Conservation (phyloP, 202 grass and related monocot genomes). For the Zizania palustris region DNA sequence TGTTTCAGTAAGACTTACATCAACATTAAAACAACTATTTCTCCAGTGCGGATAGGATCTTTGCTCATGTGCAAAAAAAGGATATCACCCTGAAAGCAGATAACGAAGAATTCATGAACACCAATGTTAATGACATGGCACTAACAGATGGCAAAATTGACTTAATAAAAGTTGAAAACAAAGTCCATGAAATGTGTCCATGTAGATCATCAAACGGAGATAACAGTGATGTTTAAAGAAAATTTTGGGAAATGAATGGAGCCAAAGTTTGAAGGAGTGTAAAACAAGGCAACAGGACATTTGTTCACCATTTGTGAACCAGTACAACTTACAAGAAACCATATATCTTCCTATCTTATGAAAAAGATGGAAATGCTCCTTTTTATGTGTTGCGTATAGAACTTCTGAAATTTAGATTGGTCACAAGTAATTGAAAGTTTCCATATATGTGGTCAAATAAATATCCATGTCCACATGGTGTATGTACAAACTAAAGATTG, state of each 20-base stretch:
- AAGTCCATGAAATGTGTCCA: not conserved
- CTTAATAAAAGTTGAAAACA: not conserved
- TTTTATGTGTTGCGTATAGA: not conserved
- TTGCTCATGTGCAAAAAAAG: slow-evolving; percentile 81
- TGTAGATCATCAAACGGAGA: not conserved
- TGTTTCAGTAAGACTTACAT: slow-evolving; percentile 55
- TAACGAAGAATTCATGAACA: slow-evolving; percentile 36
- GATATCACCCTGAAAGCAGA: slow-evolving; percentile 73
- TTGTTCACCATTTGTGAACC: slow-evolving; percentile 17
- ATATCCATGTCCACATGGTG: not conserved
- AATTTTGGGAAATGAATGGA: not conserved
- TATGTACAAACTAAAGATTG: slow-evolving; percentile 1
- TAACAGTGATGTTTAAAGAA: slow-evolving; percentile 1
- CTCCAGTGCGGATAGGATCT: slow-evolving; percentile 74
- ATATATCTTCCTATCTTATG: slow-evolving; percentile 5
- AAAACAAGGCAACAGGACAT: not conserved
- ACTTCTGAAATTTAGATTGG: not conserved
- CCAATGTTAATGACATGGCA: not conserved
- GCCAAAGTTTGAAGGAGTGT: not conserved
- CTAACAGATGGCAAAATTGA: not conserved
- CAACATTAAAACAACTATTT: slow-evolving; percentile 93
- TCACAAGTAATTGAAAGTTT: not conserved
- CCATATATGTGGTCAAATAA: not conserved
- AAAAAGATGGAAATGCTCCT: not conserved
- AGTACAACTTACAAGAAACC: not conserved